phyloP scores from a whole-genome alignment of 352 stramenopile genomes.

The Saprolegnia parasitica region DNA sequence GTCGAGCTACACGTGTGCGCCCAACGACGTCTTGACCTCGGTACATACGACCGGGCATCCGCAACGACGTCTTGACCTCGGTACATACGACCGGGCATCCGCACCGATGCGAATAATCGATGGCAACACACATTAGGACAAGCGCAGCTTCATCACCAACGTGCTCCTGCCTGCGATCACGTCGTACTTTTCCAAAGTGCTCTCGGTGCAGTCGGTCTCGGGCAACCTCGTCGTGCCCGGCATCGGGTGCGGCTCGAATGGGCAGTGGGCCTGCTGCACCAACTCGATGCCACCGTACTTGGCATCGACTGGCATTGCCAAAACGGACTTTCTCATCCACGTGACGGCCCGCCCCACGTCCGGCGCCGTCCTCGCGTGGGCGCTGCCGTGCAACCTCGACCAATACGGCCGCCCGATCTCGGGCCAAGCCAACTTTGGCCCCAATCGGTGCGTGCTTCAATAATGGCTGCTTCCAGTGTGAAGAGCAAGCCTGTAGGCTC shows the following conservation, averaged over 20 bases:
- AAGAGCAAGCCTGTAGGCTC: slow-evolving; percentile 28
- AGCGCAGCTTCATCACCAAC: slow-evolving; percentile 61
- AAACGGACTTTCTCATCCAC: slow-evolving; percentile 73
- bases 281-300: slow-evolving; percentile 46
- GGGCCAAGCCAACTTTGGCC: slow-evolving; percentile 77
- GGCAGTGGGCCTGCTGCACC: slow-evolving; percentile 64
- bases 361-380: slow-evolving; percentile 69
- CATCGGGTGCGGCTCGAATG: slow-evolving; percentile 39
- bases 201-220: slow-evolving; percentile 62
- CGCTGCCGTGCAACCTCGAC: slow-evolving; percentile 73
- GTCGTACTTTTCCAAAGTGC: slow-evolving; percentile 49
- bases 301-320: slow-evolving; percentile 44
- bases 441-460: slow-evolving; percentile 22
- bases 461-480: neutral
- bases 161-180: slow-evolving; percentile 62
- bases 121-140: slow-evolving; percentile 34
- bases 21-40: slow-evolving; percentile 54
- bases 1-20: slow-evolving; percentile 44
- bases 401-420: slow-evolving; percentile 73
- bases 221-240: slow-evolving; percentile 63
- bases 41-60: no score
- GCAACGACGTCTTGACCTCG: neutral
- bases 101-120: no score
- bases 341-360: slow-evolving; percentile 68
- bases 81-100: no score